phyloP scores from a whole-genome alignment of 345 rosid species.

The Mercurialis annua region DNA sequence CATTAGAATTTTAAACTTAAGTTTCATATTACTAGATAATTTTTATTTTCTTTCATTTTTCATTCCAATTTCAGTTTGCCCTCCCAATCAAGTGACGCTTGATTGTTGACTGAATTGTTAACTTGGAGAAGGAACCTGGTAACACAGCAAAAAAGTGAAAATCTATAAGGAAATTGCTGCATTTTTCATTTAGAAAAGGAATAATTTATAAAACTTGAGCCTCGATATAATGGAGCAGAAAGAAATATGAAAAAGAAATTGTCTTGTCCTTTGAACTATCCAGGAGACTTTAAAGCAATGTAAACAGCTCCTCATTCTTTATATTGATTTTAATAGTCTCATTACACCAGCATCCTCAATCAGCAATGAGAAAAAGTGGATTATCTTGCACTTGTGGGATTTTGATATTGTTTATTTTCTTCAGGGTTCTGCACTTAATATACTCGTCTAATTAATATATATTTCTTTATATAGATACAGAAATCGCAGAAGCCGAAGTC shows the following conservation, averaged over 20 bases:
- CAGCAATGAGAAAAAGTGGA: not conserved
- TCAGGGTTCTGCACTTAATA: not conserved
- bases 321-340: not conserved
- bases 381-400: not conserved
- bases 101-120: not conserved
- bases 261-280: not conserved
- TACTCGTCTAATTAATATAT: not conserved
- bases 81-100: not conserved
- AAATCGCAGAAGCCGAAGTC: conserved; percentile 43
- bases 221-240: not conserved
- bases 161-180: not conserved
- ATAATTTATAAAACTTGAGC: not conserved
- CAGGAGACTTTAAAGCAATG: not conserved
- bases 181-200: not conserved
- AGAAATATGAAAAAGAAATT: not conserved
- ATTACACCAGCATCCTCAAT: not conserved
- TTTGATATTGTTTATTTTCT: not conserved
- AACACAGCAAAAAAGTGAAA: not conserved
- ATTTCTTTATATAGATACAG: conserved; percentile 39
- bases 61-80: not conserved
- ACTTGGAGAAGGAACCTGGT: not conserved
- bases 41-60: not conserved
- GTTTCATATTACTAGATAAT: not conserved
- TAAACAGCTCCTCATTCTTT: not conserved
- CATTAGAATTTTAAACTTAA: not conserved